Conservation (phyloP, 805 yeast species). For the Maudiozyma barnettii region DNA sequence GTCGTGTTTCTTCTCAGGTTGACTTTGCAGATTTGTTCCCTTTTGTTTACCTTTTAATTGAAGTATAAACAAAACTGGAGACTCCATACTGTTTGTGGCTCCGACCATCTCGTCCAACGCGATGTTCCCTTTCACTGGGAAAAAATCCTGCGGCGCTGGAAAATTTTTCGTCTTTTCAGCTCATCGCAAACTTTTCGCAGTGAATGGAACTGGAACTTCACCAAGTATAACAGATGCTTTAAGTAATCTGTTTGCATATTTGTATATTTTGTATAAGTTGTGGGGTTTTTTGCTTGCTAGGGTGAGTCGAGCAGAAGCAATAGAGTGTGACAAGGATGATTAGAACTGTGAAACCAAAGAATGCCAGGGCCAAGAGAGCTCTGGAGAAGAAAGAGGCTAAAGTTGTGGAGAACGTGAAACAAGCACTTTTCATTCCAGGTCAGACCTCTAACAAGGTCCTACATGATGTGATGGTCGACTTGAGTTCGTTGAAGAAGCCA, state of each 20-base stretch:
- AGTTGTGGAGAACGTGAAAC: slow-evolving; percentile 78
- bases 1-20: too few relatives aligned
- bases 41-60: too few relatives aligned
- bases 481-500: slow-evolving; percentile 87
- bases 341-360: slow-evolving; percentile 71
- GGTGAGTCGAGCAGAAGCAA: too few relatives aligned
- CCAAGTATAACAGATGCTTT: neutral
- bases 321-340: slow-evolving; percentile 9
- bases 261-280: too few relatives aligned
- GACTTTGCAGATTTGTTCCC: too few relatives aligned
- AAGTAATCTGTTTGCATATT: too few relatives aligned
- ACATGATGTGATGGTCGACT: slow-evolving; percentile 83
- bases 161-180: neutral
- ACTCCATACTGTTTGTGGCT: neutral
- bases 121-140: neutral
- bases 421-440: slow-evolving; percentile 89
- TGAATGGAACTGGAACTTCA: neutral
- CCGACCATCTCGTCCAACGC: too few relatives aligned
- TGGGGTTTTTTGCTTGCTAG: too few relatives aligned
- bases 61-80: too few relatives aligned
- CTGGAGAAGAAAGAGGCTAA: slow-evolving; percentile 82
- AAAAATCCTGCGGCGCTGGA: neutral
- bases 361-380: slow-evolving; percentile 92
- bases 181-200: neutral
- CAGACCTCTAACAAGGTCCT: slow-evolving; percentile 64